Evolutionary conservation across 2,329 filamentous ascomycete genomes (phyloP), one percentile per base, ranked within the genome.

Genomic region (Lachnellula cervina): DNA sequence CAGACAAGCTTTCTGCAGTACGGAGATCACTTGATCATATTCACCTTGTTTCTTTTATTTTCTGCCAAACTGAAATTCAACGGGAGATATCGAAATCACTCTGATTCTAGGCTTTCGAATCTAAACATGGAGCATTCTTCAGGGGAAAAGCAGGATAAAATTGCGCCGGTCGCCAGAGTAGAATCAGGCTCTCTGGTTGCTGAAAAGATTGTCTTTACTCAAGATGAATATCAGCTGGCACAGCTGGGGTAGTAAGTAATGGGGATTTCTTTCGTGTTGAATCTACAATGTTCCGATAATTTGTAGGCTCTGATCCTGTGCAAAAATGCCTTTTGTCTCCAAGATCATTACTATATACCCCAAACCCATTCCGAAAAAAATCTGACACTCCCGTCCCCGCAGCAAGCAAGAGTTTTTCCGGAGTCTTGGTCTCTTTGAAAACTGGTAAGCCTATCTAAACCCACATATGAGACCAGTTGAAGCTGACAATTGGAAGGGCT

Each of bases 371-470:
- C 7, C 28, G 28, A 32, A 32, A 8, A 9, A 9, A 32, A 3
- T 32, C 28, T 32, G 8, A 32, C 28, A 32, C 28, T 32, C 28
- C 28, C 8, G 7, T 32, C 28, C 9, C 7, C 28, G 8, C 28
- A 32, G 28, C 56, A 71, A 68, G 57, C 69, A 71, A 53, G 64
- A 71, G 42, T 71, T 72, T 62, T 62, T 66, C 46, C 66, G 69
- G 23, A 64, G 64, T 25, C 65, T 72, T 14, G 71, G 71, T 23
- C 59, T 73, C 14, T 73, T 73, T 56, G 71, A 73, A 57, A 70
- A 68, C 48, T 72, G 68, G 67, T 59, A 48, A 21, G 54, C 49
- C 19, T 32, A 21, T 42, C 11, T 2, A 16, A 23, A 32, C 23
- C 35, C 45, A 17, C 32, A 21, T 19, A 5, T 42, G 5, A 14